A percentile compares a stretch with the other conserved stretches of the same genome.
phyloP scores from a whole-genome alignment of 2,329 filamentous ascomycete genomes.

The Coniochaeta hoffmannii region DNA sequence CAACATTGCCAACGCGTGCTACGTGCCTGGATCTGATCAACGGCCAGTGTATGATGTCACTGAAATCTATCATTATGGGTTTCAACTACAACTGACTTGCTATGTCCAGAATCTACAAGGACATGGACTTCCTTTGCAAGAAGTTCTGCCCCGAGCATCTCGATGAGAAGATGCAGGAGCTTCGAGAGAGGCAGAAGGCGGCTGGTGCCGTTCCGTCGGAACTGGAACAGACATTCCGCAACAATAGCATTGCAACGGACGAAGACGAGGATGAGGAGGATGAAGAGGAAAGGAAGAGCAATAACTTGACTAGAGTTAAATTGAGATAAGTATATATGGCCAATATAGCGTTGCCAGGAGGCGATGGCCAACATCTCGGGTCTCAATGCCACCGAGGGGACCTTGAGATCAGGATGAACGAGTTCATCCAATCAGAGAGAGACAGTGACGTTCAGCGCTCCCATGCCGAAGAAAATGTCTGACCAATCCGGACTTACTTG shows the following conservation, averaged over 20 bases:
- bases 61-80: not conserved
- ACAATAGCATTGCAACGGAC: not conserved
- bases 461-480: not conserved
- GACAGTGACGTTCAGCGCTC: not conserved
- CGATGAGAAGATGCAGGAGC: not conserved
- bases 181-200: not conserved
- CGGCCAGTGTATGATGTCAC: conserved; percentile 10
- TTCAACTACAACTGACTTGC: not conserved
- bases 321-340: not conserved
- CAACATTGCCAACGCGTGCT: conserved; percentile 12
- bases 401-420: too few relatives aligned
- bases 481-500: not conserved
- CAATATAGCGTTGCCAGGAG: not conserved
- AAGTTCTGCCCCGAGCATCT: conserved; percentile 11
- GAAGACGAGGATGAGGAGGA: conserved; percentile 6
- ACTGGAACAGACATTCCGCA: not conserved
- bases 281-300: conserved; percentile 4
- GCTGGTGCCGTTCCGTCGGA: not conserved
- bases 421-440: not conserved
- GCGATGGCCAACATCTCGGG: not conserved
- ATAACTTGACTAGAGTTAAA: too few relatives aligned
- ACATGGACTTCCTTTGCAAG: conserved; percentile 12
- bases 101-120: conserved; percentile 8
- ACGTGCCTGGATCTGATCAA: conserved; percentile 12
- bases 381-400: too few relatives aligned